Evolutionary conservation across 2,329 filamentous ascomycete species (phyloP).

Genomic region (Monilinia vaccinii-corymbosi): DNA sequence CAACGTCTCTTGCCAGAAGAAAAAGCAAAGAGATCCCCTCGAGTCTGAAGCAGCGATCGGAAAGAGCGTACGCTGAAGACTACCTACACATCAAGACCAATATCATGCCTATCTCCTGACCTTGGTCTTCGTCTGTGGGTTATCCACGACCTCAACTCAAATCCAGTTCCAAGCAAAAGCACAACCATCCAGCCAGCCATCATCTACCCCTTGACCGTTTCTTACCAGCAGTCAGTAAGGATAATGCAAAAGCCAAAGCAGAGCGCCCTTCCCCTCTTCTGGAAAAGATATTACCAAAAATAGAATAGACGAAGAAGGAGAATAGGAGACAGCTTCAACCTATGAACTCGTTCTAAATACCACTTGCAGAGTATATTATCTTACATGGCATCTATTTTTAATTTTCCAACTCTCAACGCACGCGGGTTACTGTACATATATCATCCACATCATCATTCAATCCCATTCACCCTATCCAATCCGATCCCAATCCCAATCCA

Average conservation of each 20-base stretch:
- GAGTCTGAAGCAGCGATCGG: background rate
- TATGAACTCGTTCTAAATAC: background rate
- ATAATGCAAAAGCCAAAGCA: constrained; percentile 2
- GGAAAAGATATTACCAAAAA: background rate
- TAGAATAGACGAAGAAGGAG: background rate
- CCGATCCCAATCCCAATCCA: background rate
- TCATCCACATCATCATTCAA: background rate
- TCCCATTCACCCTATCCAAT: background rate
- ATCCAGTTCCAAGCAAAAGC: background rate
- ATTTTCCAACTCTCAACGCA: too few species aligned
- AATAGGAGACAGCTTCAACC: background rate
- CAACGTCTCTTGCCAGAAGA: background rate
- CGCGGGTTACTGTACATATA: too few species aligned
- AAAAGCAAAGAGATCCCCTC: background rate
- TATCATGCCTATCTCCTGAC: too few species aligned
- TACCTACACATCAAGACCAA: too few species aligned
- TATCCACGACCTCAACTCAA: too few species aligned
- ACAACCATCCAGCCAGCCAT: background rate
- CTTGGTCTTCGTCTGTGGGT: background rate
- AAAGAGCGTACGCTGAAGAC: too few species aligned
- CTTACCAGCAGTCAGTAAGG: background rate
- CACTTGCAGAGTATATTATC: background rate
- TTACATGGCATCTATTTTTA: too few species aligned
- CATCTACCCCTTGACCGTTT: constrained; percentile 3
- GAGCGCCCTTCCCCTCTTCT: too few species aligned